Base-by-base conservation (phyloP, 257 asterid species). In the Vinca minor region DNA sequence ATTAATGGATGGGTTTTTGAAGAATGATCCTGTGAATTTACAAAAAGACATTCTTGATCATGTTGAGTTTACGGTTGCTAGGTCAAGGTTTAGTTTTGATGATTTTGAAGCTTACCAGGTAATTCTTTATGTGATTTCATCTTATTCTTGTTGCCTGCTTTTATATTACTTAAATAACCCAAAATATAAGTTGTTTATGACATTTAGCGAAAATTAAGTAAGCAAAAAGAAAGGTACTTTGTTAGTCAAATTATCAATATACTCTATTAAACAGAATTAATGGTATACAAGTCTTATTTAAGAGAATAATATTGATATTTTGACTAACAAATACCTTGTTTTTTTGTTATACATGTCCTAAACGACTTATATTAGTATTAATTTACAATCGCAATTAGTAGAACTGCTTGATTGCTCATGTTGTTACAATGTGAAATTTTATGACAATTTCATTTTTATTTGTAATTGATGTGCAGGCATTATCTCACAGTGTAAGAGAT, bases 71-170 rank as follows among this genome's bases (percentile, higher is more conserved):
- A 80, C 85, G 0, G 85, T 80, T 20, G 82, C 85, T 44, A 72
- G 85, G 71, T 80, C 85, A 23, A 77, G 83, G 73, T 80, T 80
- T 68, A 77, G 67, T 61, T 80, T 80, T 72, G 85, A 80, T 72
- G 85, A 77, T 71, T 80, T 80, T 73, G 85, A 80, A 73, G 85
- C 85, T 54, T 80, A 74, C 59, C 85, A 80, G 75, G 85, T 80
- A 60, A 1, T 56, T n/a, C 31, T 18, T 14, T 47, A 26, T 17
- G 21, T 18, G 44, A 5, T 45, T 25, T 53, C 10, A 4, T 25
- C 6, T 44, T 45, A 20, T 18, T 18, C 31, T 61, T 63, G 47
- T 34, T 62, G 49, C 18, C 34, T 38, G 18, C 50, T 36, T 60
- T 60, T 60, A 12, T 11, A 12, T 4, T 17, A 25, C 25, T 11